Percentiles rank a stretch among this genome's conserved stretches.
These are phyloP conservation scores for Syncephalastrum racemosum DNA, from an alignment of 371 early-diverging fungal species.

Conservation along the genomic window DNA sequence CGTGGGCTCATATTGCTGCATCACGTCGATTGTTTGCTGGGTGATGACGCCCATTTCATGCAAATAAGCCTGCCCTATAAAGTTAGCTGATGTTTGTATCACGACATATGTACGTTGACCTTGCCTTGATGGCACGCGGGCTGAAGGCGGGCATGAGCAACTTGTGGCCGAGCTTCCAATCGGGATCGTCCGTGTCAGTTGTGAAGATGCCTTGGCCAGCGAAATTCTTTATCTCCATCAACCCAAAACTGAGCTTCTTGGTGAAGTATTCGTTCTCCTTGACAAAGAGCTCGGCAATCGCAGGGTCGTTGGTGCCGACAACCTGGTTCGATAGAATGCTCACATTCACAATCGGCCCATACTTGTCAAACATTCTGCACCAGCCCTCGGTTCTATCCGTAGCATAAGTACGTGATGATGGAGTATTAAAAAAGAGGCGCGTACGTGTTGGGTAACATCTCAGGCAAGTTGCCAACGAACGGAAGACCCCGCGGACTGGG, in stretches of 20 bases:
- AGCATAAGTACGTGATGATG: too few species aligned
- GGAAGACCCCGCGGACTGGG: constrained; percentile 31
- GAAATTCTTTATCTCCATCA: constrained; percentile 37
- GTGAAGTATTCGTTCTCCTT: constrained; percentile 46
- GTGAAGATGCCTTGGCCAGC: constrained; percentile 49
- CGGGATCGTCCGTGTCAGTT: constrained; percentile 34
- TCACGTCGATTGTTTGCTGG: constrained; percentile 32
- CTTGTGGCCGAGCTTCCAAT: constrained; percentile 55
- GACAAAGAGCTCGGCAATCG: constrained; percentile 34
- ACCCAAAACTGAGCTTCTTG: constrained; percentile 24
- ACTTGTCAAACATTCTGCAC: constrained; percentile 19
- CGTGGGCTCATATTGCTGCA: constrained; percentile 33
- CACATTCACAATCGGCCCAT: constrained; percentile 28
- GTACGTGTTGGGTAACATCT: constrained; percentile 28
- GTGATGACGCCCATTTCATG: constrained; percentile 44
- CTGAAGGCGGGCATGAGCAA: constrained; percentile 54
- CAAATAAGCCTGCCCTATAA: constrained; percentile 33
- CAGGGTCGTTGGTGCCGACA: constrained; percentile 34
- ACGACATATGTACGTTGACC: neutral
- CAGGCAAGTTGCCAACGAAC: constrained; percentile 28
- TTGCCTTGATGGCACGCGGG: constrained; percentile 36
- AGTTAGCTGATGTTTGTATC: neutral
- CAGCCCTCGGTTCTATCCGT: constrained; percentile 10
- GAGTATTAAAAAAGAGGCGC: neutral
- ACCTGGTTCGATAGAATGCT: constrained; percentile 14